A percentile compares a stretch with the other conserved stretches of the same genome.
phyloP scores from a whole-genome alignment of 2,329 filamentous ascomycete genomes.

The Gnomoniopsis smithogilvyi region DNA sequence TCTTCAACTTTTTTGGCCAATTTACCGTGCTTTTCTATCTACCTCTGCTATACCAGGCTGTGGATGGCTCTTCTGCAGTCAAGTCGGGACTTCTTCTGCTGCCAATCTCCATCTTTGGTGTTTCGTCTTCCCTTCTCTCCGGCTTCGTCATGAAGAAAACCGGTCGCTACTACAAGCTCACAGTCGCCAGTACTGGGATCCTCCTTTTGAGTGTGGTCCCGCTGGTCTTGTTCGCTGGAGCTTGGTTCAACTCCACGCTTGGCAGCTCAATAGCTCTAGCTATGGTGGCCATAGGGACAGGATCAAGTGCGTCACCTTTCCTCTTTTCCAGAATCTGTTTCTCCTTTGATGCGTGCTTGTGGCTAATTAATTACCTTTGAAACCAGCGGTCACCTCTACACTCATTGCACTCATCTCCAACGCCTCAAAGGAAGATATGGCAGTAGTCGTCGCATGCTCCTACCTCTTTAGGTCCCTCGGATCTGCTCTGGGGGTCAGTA shows the following conservation, averaged over 20 bases:
- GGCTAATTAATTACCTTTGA: constrained; percentile 40
- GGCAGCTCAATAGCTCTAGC: constrained; percentile 57
- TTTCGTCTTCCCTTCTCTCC: constrained; percentile 60
- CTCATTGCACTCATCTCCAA: constrained; percentile 72
- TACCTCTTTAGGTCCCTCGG: constrained; percentile 79
- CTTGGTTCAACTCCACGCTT: constrained; percentile 42
- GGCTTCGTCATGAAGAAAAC: constrained; percentile 68
- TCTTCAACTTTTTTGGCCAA: constrained; percentile 63
- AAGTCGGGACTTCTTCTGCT: constrained; percentile 63
- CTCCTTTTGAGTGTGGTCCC: constrained; percentile 52
- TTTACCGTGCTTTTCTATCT: constrained; percentile 65
- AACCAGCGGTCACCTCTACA: constrained; percentile 65
- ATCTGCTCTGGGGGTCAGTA: constrained; percentile 71
- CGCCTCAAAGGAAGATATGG: constrained; percentile 62
- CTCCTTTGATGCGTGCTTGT: not conserved
- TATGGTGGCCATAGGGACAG: constrained; percentile 39
- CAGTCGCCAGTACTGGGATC: constrained; percentile 50
- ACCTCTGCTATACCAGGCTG: constrained; percentile 76
- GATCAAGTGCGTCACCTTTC: constrained; percentile 29
- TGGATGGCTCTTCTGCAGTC: constrained; percentile 61
- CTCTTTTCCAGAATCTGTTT: not conserved
- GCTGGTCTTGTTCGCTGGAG: constrained; percentile 56
- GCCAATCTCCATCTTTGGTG: constrained; percentile 58
- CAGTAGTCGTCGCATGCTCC: constrained; percentile 73
- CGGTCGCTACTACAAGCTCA: constrained; percentile 70